A percentile compares a stretch with the other conserved stretches of the same genome.
phyloP scores from a whole-genome alignment of 2,329 filamentous ascomycete species.

The Xylariaceae sp. region DNA sequence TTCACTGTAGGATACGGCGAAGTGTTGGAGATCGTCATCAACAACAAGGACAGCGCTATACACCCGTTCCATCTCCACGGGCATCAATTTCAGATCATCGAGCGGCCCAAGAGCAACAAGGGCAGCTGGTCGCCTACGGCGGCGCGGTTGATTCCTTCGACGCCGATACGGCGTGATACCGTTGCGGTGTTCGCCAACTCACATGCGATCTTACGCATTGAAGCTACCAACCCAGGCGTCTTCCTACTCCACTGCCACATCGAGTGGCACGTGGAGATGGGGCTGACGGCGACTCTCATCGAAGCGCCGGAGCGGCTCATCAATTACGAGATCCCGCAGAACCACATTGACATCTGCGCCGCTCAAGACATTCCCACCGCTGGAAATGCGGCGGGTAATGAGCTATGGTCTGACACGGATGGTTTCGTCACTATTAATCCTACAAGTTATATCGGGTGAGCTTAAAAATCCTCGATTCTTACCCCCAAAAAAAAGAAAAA shows the following conservation, averaged over 20 bases:
- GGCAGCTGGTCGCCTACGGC: constrained; percentile 34
- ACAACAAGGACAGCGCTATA: constrained; percentile 42
- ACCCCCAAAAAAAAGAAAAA: background rate
- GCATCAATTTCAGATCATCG: constrained; percentile 50
- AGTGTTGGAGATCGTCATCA: constrained; percentile 44
- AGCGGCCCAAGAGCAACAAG: constrained; percentile 33
- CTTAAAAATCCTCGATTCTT: background rate
- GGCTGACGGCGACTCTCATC: constrained; percentile 49
- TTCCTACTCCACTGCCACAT: constrained; percentile 57
- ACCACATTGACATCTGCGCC: constrained; percentile 47
- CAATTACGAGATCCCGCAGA: constrained; percentile 48
- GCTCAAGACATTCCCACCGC: constrained; percentile 41
- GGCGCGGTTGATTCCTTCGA: constrained; percentile 22
- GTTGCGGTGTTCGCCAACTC: constrained; percentile 37
- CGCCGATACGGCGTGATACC: constrained; percentile 35
- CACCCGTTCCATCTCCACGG: constrained; percentile 52
- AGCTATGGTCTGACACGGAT: constrained; percentile 24
- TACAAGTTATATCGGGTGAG: constrained; percentile 27
- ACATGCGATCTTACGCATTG: constrained; percentile 47
- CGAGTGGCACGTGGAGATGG: constrained; percentile 57
- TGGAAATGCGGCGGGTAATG: constrained; percentile 60
- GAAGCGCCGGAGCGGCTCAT: constrained; percentile 54
- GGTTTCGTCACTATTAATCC: constrained; percentile 30
- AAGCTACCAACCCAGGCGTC: constrained; percentile 47
- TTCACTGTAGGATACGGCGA: constrained; percentile 36